phyloP scores from a whole-genome alignment of 306 rosid species.

The Citrullus amarus region DNA sequence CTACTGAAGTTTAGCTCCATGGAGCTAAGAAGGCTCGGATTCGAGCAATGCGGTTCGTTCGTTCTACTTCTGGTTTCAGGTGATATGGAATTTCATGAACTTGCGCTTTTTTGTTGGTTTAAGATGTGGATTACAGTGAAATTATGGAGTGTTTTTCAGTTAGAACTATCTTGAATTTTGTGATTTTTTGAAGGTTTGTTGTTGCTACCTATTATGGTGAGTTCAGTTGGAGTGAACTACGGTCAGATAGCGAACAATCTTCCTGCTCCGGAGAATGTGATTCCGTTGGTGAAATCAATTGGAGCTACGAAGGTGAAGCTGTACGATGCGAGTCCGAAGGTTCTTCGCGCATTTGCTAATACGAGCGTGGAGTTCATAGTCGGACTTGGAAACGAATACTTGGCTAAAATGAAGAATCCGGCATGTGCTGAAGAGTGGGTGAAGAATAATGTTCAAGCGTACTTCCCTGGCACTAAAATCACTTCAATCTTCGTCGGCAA shows the following conservation, averaged over 20 bases:
- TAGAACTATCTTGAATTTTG: neutral
- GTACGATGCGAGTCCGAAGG: conserved; percentile 77
- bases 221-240: conserved; percentile 73
- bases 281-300: conserved; percentile 50
- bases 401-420: conserved; percentile 51
- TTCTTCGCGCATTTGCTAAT: conserved; percentile 66
- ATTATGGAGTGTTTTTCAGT: neutral
- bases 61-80: conserved; percentile 1
- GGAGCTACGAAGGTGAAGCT: conserved; percentile 87
- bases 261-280: conserved; percentile 52
- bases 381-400: conserved; percentile 65
- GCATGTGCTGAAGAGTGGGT: conserved; percentile 60
- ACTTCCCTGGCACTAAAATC: conserved; percentile 66
- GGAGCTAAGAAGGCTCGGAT: conserved; percentile 4
- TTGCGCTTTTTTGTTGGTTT: neutral
- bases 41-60: neutral
- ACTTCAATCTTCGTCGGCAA: conserved; percentile 84
- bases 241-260: conserved; percentile 91
- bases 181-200: conserved; percentile 19
- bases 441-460: conserved; percentile 54
- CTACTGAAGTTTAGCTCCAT: neutral
- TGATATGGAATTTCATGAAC: neutral
- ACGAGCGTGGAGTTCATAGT: conserved; percentile 67
- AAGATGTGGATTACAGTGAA: neutral
- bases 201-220: conserved; percentile 19